Percentiles rank a stretch among this genome's conserved stretches.
These are phyloP conservation scores for Chlamydomonas urium DNA, from an alignment of 139 green algal genomes.

Conservation along the genomic window DNA sequence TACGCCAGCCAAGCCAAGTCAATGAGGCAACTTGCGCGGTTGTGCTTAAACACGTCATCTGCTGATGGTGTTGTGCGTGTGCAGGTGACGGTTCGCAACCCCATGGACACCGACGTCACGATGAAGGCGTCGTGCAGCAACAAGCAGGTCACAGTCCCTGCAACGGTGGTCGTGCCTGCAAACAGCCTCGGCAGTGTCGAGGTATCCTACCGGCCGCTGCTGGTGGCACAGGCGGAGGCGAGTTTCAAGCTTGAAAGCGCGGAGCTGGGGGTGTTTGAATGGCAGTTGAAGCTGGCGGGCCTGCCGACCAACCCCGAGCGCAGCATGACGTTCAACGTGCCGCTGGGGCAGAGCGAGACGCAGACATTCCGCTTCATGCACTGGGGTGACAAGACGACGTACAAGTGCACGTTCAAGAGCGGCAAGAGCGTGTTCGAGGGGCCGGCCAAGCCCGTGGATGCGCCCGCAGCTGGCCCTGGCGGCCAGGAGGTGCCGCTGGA, in stretches of 20 bases:
- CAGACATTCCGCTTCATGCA: slow-evolving; percentile 71
- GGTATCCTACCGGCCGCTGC: slow-evolving; percentile 62
- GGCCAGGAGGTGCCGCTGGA: slow-evolving; percentile 59
- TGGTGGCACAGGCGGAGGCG: slow-evolving; percentile 46
- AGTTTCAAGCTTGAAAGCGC: slow-evolving; percentile 52
- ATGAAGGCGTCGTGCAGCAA: slow-evolving; percentile 28
- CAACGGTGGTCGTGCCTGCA: slow-evolving; percentile 34
- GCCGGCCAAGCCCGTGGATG: neutral
- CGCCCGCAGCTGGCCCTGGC: slow-evolving; percentile 15
- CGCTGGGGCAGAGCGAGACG: slow-evolving; percentile 57
- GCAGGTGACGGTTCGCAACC: slow-evolving; percentile 58
- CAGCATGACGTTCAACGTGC: slow-evolving; percentile 58
- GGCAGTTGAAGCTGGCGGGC: slow-evolving; percentile 56
- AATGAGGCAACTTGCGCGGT: too few species aligned
- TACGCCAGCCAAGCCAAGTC: too few species aligned
- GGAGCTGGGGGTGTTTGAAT: slow-evolving; percentile 67
- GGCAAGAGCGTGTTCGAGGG: slow-evolving; percentile 13
- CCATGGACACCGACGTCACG: slow-evolving; percentile 49
- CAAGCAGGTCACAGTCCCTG: slow-evolving; percentile 42
- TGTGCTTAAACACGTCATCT: too few species aligned
- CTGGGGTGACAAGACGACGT: slow-evolving; percentile 65
- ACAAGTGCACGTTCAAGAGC: slow-evolving; percentile 59
- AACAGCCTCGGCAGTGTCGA: slow-evolving; percentile 29
- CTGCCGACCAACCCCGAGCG: slow-evolving; percentile 53
- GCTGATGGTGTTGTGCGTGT: too few species aligned